Percentiles rank a stretch among this genome's conserved stretches.
phyloP scores from a whole-genome alignment of 75 land plant genomes.

The Cryptomeria japonica region DNA sequence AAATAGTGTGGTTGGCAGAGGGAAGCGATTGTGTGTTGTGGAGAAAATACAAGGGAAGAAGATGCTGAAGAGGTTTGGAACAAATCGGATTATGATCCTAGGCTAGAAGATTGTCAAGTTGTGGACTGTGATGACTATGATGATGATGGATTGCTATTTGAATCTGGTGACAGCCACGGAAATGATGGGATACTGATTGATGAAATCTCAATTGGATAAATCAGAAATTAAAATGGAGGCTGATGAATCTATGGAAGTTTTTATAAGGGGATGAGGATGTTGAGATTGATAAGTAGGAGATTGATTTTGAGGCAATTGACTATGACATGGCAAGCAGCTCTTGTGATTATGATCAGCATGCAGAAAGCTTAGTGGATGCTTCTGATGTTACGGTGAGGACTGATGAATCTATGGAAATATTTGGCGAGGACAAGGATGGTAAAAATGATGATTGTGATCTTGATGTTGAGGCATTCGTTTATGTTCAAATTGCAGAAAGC shows the following conservation, averaged over 20 bases:
- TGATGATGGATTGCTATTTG: constrained; percentile 9
- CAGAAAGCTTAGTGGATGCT: not conserved
- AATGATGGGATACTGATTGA: not conserved
- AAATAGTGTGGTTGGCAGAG: not conserved
- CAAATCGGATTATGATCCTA: not conserved
- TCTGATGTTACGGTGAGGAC: not conserved
- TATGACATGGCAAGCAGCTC: not conserved
- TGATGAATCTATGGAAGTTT: not conserved
- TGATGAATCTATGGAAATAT: not conserved
- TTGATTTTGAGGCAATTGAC: not conserved
- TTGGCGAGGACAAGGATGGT: not conserved
- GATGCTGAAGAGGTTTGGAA: not conserved
- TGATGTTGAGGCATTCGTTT: not conserved
- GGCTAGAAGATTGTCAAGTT: not conserved
- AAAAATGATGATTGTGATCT: not conserved
- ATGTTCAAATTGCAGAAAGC: not conserved
- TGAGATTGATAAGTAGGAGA: not conserved
- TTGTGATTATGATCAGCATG: not conserved
- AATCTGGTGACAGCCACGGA: not conserved
- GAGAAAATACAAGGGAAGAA: not conserved
- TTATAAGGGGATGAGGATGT: not conserved
- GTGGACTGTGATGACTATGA: constrained; percentile 4
- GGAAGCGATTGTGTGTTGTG: not conserved
- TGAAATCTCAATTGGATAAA: not conserved
- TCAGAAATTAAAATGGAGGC: too few relatives aligned